Base-by-base conservation (phyloP, 345 rosid genomes). In the Boechera retrofracta region DNA sequence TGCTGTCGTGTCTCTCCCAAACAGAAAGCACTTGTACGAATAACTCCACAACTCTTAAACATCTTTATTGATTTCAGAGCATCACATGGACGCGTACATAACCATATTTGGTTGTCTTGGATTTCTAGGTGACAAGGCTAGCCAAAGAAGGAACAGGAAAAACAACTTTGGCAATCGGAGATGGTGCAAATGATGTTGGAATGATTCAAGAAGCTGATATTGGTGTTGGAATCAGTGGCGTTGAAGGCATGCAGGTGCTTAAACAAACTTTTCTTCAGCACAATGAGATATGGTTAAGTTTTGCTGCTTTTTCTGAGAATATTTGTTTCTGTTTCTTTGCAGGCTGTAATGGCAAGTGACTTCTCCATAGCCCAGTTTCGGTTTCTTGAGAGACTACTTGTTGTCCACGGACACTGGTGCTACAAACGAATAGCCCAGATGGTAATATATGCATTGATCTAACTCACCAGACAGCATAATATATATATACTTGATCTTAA, bases 161-260 rank as follows among this genome's bases (percentile, higher is more conserved):
- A 70, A 87, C 88, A 45, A 89, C 89, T 53, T 76, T 92, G 60
- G 96, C 97, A 32, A 86, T 89, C 31, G 97, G 97, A 28, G 97
- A 92, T 16, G 97, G 93, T 0, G 96, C 97, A 77, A 92, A 88
- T 62, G 97, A 92, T 74, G 93, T 89, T 42, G 89, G 97, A 60
- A 92, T 92, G 96, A 92, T 92, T 85, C 97, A 92, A 83, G 97
- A 88, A 89, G 97, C 97, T 11, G 97, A 89, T 74, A 89, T 92
- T 67, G 97, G 97, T 61, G 84, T 91, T 29, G 95, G 97, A 10
- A 91, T 91, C 79, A 91, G 95, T 57, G 97, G 97, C 28, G 82
- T 88, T 81, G 97, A 92, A 80, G 96, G 97, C 71, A 92, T 88
- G 97, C 97, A 89, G 87, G 97, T 91, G 58, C 69, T 45, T 59